phyloP scores from a whole-genome alignment of 495 filamentous ascomycete species.

The Penicillium psychrofluorescens region DNA sequence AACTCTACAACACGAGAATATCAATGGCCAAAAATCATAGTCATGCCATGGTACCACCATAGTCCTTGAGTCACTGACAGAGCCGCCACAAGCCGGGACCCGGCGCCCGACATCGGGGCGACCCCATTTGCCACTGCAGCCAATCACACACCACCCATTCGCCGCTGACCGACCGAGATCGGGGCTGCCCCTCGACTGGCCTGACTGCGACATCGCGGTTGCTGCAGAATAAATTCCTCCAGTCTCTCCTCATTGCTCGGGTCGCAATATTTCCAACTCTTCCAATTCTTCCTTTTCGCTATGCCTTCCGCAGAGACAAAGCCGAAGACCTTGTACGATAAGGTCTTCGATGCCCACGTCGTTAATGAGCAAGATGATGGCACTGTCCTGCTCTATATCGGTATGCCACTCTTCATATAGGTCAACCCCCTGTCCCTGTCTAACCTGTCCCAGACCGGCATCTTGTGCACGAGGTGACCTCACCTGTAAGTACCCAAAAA shows the following conservation, averaged over 20 bases:
- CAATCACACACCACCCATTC: conserved; percentile 24
- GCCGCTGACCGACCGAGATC: conserved; percentile 37
- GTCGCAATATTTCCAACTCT: conserved; percentile 5
- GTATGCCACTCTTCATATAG: conserved; percentile 31
- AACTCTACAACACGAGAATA: too few species aligned
- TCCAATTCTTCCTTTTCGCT: conserved; percentile 18
- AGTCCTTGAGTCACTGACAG: too few species aligned
- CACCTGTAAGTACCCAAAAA: conserved; percentile 41
- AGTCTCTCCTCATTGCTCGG: conserved; percentile 10
- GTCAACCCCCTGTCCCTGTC: neutral
- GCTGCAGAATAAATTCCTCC: conserved; percentile 21
- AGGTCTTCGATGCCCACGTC: conserved; percentile 88
- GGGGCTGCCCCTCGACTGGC: conserved; percentile 32
- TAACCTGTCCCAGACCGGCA: conserved; percentile 61
- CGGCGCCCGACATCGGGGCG: conserved; percentile 18
- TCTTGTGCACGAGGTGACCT: conserved; percentile 96
- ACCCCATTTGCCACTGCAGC: conserved; percentile 4
- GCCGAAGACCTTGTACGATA: conserved; percentile 93
- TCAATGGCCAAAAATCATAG: too few species aligned
- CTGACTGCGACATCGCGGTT: conserved; percentile 37
- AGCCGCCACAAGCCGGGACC: conserved; percentile 6
- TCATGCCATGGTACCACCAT: too few species aligned
- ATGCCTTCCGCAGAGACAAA: conserved; percentile 76
- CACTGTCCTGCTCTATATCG: conserved; percentile 88
- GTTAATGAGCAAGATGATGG: conserved; percentile 91